Base-by-base conservation (phyloP, 495 filamentous ascomycete genomes). In the Talaromyces wortmannii region DNA sequence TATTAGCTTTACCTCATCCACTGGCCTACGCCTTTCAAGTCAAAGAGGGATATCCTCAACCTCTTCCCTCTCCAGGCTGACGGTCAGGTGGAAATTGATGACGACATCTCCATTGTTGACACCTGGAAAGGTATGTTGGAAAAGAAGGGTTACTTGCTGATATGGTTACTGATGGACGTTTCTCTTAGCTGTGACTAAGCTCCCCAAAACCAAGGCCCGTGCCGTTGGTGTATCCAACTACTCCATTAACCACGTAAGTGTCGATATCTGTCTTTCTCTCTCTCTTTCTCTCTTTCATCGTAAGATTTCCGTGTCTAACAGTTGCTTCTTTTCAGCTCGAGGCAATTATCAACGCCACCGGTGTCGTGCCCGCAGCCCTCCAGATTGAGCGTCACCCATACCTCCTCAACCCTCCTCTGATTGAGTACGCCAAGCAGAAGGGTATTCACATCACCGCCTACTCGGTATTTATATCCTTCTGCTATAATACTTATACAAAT, bases 361-460 rank as follows among this genome's bases (percentile, higher is more conserved):
- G 72, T 30, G 71, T 77, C 45, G 69, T 71, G 36, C 76, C 76
- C 59, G 71, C 74, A 49, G 74, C 61, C 57, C 74, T 77, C 67
- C 76, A 79, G 71, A 72, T 79, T 48, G 76, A 79, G 66, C 73
- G 72, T 47, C 76, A 79, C 67, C 76, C 75, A 32, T 64, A 75
- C 18, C 69, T 78, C 48, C 71, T 74, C 62, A 71, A 71, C 61
- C 62, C 63, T 55, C 68, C 74, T 47, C 57, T 76, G 56, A 68
- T 75, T 17, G 63, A 70, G 31, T 78, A 75, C 63, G 70, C 67
- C 63, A 57, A 67, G 55, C 55, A 75, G 68, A 76, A 75, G 67
- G 59, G 57, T 50, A 78, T 78, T 48, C 75, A 76, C 67, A 59
- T 78, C 55, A 78, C 73, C 52, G 73, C 72, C 42, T 78, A 78